phyloP scores from a whole-genome alignment of 352 stramenopile genomes.

The Pythium aphanidermatum region DNA sequence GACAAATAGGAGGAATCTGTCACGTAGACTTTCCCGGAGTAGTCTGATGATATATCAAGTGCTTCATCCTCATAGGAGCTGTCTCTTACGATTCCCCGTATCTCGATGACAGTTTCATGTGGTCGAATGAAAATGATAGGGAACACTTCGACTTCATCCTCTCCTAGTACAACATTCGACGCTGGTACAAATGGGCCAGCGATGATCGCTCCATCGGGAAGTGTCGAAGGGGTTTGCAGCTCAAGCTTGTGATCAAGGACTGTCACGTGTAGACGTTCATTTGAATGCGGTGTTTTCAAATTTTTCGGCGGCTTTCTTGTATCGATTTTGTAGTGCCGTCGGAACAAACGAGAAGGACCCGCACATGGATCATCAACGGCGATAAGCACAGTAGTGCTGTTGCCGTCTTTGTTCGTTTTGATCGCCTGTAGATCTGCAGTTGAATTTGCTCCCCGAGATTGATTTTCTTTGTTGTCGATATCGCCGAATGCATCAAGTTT shows the following conservation, averaged over 20 bases:
- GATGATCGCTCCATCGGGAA: slow-evolving; percentile 17
- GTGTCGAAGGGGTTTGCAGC: slow-evolving; percentile 24
- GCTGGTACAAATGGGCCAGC: slow-evolving; percentile 39
- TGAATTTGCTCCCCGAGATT: slow-evolving; percentile 12
- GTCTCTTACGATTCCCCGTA: slow-evolving; percentile 5
- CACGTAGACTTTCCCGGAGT: neutral
- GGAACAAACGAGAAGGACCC: slow-evolving; percentile 40
- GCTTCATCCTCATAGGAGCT: neutral
- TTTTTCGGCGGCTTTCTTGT: too few species aligned
- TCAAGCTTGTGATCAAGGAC: slow-evolving; percentile 9
- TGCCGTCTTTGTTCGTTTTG: neutral
- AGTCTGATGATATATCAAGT: neutral
- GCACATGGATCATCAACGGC: slow-evolving; percentile 24
- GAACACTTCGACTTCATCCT: slow-evolving; percentile 61
- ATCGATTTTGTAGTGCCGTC: too few species aligned
- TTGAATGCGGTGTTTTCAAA: too few species aligned
- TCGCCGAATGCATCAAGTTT: slow-evolving; percentile 11
- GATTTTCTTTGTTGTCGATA: slow-evolving; percentile 20
- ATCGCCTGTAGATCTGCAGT: neutral
- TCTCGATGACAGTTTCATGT: slow-evolving; percentile 23
- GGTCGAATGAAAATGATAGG: slow-evolving; percentile 52
- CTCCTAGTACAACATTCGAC: slow-evolving; percentile 41
- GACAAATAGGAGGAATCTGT: slow-evolving; percentile 39
- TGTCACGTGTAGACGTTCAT: neutral
- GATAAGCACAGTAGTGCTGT: slow-evolving; percentile 24